Conservation (phyloP, 768 basidiomycete species). For the Neoboletus magnificus region DNA sequence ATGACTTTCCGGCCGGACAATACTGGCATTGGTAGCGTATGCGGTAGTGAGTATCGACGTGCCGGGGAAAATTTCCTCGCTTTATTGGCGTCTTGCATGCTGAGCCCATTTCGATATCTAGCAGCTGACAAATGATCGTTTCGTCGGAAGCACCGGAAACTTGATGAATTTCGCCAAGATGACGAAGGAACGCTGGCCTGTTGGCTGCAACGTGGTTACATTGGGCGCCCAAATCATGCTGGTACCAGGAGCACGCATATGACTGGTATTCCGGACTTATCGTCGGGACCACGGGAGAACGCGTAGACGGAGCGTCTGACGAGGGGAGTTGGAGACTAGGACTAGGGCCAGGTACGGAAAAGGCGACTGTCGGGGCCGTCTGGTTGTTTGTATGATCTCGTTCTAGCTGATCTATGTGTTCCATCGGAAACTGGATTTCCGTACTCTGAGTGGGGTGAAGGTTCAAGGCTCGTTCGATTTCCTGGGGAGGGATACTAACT, state of each 20-base stretch:
- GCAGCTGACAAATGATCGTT: constrained; percentile 8
- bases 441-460: background rate
- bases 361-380: background rate
- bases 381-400: background rate
- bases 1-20: constrained; percentile 11
- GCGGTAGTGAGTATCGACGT: constrained; percentile 17
- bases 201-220: constrained; percentile 4
- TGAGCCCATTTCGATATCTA: background rate
- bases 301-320: background rate
- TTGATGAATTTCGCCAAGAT: constrained; percentile 8
- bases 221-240: background rate
- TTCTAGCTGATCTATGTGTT: background rate
- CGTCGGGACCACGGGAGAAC: background rate
- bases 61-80: constrained; percentile 16
- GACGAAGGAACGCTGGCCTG: constrained; percentile 14
- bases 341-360: background rate
- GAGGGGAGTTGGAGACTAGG: background rate
- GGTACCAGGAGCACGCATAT: constrained; percentile 16
- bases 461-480: background rate
- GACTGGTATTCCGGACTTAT: background rate
- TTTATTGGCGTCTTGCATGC: constrained; percentile 1
- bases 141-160: constrained; percentile 5
- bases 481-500: background rate
- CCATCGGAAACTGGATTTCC: background rate
- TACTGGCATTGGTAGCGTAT: constrained; percentile 11